A percentile compares a stretch with the other conserved stretches of the same genome.
These are phyloP conservation scores for Eruca vesicaria DNA, from an alignment of 441 rosid species.

Conservation along the genomic window DNA sequence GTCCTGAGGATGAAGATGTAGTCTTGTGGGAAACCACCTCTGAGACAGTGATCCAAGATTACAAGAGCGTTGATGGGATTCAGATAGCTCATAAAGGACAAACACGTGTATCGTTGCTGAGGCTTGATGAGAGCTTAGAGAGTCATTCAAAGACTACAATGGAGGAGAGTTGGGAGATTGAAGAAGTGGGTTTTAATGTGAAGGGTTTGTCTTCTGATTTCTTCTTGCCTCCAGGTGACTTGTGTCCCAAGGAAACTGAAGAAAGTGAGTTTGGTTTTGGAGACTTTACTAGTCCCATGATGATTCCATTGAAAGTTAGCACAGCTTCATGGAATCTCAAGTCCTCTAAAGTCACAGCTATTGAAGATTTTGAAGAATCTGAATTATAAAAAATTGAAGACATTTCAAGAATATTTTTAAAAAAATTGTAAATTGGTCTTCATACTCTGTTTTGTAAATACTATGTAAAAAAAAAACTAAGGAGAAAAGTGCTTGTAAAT, in stretches of 20 bases:
- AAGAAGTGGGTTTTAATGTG: constrained; percentile 86
- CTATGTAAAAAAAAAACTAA: background rate
- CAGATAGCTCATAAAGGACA: constrained; percentile 77
- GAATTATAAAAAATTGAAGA: constrained; percentile 29
- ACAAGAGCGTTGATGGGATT: constrained; percentile 72
- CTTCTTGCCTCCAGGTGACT: constrained; percentile 80
- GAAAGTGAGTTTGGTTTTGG: constrained; percentile 20
- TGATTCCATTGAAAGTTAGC: constrained; percentile 47
- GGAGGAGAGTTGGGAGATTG: constrained; percentile 90
- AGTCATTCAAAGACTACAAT: constrained; percentile 69
- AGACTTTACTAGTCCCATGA: constrained; percentile 29
- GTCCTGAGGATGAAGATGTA: constrained; percentile 37
- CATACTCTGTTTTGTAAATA: constrained; percentile 18
- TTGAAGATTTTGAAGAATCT: constrained; percentile 50
- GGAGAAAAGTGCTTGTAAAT: background rate
- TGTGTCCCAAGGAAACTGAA: constrained; percentile 55
- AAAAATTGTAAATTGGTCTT: constrained; percentile 22
- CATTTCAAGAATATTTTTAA: constrained; percentile 28
- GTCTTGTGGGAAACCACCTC: constrained; percentile 78
- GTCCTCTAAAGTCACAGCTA: constrained; percentile 61
- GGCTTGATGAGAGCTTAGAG: constrained; percentile 64
- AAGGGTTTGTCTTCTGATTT: constrained; percentile 81
- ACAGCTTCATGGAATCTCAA: constrained; percentile 44
- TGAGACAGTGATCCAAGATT: constrained; percentile 73
- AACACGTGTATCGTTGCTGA: constrained; percentile 59